Percentiles rank a stretch among this genome's conserved stretches.
phyloP scores from a whole-genome alignment of 2,329 filamentous ascomycete genomes.

The Phyllosticta citrichinensis region DNA sequence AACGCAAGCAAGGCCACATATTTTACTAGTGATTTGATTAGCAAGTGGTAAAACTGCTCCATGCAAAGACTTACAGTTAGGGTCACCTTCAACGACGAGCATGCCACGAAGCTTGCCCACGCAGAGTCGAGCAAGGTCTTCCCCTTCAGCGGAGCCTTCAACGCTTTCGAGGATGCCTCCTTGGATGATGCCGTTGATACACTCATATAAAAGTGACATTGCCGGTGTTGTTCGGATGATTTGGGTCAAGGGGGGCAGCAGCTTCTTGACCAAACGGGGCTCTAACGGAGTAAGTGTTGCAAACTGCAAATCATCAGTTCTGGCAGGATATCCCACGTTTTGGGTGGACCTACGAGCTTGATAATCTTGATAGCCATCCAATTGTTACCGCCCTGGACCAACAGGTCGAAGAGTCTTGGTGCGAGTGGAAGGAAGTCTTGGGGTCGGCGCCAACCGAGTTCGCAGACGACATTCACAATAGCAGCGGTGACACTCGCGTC shows the following conservation, averaged over 20 bases:
- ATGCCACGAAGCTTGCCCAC: constrained; percentile 89
- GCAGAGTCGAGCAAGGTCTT: constrained; percentile 86
- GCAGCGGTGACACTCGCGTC: constrained; percentile 90
- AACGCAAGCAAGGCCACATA: constrained; percentile 93
- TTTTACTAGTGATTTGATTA: constrained; percentile 54
- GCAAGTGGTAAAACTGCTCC: not conserved
- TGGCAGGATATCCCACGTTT: not conserved
- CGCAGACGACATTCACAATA: constrained; percentile 93
- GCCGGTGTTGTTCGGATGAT: constrained; percentile 91
- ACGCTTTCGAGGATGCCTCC: constrained; percentile 82
- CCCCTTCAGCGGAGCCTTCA: constrained; percentile 69
- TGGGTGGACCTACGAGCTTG: constrained; percentile 59
- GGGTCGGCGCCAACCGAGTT: constrained; percentile 86
- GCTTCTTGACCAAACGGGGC: constrained; percentile 79
- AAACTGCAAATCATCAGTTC: constrained; percentile 51
- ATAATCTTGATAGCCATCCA: constrained; percentile 99
- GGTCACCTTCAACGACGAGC: constrained; percentile 86
- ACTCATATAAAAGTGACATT: constrained; percentile 98
- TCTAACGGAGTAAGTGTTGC: constrained; percentile 88
- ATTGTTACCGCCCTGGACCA: constrained; percentile 90
- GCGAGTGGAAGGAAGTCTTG: constrained; percentile 90
- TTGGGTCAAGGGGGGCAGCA: constrained; percentile 80
- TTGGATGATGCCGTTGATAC: constrained; percentile 96
- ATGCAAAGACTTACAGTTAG: constrained; percentile 59
- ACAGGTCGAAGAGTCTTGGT: constrained; percentile 79